These are phyloP conservation scores for Ormosia semicastrata DNA, from an alignment of 306 rosid species.

Conservation along the genomic window DNA sequence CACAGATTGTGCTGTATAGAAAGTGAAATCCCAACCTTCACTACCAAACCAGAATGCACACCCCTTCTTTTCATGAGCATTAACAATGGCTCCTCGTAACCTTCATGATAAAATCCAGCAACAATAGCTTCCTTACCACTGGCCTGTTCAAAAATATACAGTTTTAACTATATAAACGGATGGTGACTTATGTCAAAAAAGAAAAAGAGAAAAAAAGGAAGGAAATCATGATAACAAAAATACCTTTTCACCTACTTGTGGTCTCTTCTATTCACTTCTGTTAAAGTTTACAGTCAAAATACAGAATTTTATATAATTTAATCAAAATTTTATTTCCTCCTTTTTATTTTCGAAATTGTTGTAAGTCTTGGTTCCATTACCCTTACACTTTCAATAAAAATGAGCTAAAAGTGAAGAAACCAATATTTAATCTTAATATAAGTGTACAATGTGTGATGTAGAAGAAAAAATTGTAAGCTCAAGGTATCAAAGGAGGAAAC, in stretches of 20 bases:
- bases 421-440: not conserved
- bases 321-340: not conserved
- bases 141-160: conserved; percentile 50
- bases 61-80: conserved; percentile 99
- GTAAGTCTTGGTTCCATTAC: not conserved
- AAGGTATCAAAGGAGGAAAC: not conserved
- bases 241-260: not conserved
- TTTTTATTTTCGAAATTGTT: conserved; percentile 1
- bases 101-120: conserved; percentile 94
- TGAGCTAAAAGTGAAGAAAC: conserved; percentile 15
- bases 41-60: conserved; percentile 89
- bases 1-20: conserved; percentile 12
- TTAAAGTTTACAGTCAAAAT: conserved; percentile 11
- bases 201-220: not conserved
- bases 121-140: conserved; percentile 91
- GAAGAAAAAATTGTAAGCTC: not conserved
- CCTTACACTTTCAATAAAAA: not conserved
- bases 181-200: not conserved
- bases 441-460: not conserved
- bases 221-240: not conserved
- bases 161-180: not conserved
- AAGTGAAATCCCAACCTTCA: conserved; percentile 64
- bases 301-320: conserved; percentile 14
- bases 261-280: conserved; percentile 1
- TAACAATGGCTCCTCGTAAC: conserved; percentile 81